Evolutionary conservation across 441 rosid species (phyloP).

Genomic region (Rhodomyrtus psidioides): DNA sequence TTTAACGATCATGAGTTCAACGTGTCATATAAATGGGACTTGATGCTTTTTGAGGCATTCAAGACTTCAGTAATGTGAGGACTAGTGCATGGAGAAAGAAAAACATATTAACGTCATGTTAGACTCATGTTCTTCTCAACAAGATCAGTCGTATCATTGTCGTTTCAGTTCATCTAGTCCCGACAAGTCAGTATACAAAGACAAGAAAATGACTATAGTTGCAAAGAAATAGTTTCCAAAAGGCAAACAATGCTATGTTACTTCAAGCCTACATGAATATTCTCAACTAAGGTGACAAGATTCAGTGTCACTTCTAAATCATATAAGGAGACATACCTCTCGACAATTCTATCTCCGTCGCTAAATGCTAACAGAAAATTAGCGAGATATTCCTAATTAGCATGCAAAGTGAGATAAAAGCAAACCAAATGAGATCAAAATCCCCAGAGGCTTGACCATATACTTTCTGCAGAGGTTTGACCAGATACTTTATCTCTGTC

Average conservation of each 20-base stretch:
- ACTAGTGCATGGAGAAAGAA: background rate
- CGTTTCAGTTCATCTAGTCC: background rate
- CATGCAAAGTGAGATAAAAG: too few species aligned
- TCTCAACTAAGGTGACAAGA: background rate
- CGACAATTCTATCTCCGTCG: too few species aligned
- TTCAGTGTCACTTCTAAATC: background rate
- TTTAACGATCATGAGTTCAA: background rate
- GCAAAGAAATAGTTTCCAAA: background rate
- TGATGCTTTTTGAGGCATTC: background rate
- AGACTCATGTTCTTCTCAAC: background rate
- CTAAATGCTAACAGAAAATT: too few species aligned
- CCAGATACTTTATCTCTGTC: conserved; percentile 87
- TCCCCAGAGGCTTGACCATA: too few species aligned
- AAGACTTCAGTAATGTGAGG: background rate
- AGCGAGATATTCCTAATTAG: too few species aligned
- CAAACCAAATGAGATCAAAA: too few species aligned
- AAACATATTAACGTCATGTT: background rate
- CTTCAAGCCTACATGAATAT: background rate
- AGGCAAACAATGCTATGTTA: background rate
- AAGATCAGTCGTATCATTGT: background rate
- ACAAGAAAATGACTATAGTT: background rate
- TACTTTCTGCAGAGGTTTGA: conserved; percentile 69
- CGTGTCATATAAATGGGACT: background rate
- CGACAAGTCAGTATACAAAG: background rate
- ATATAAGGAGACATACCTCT: background rate